Conservation (phyloP, 1,284 basidiomycete genomes). For the Moesziomyces sp. region DNA sequence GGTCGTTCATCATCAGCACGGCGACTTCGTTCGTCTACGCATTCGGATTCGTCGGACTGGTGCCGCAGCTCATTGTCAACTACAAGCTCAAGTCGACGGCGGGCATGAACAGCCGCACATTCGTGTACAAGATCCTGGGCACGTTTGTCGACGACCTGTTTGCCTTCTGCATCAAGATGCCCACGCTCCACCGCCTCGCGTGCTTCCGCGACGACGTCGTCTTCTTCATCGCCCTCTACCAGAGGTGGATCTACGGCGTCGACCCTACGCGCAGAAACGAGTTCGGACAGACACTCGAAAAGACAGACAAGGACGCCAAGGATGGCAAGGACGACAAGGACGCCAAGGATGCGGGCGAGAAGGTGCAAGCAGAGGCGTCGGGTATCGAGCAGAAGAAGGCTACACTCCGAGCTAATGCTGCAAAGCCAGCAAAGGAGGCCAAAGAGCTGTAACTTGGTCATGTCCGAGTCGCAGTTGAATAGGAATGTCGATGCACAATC, state of each 20-base stretch:
- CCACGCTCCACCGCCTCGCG: slow-evolving; percentile 86
- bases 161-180: slow-evolving; percentile 92
- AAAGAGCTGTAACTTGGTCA: too few species aligned
- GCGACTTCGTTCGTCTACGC: slow-evolving; percentile 90
- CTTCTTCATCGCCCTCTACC: slow-evolving; percentile 61
- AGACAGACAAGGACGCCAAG: slow-evolving; percentile 5
- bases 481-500: not conserved
- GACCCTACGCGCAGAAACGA: slow-evolving; percentile 94
- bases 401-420: slow-evolving; percentile 14
- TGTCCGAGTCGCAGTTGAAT: too few species aligned
- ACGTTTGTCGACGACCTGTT: slow-evolving; percentile 85
- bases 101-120: slow-evolving; percentile 95
- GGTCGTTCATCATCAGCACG: slow-evolving; percentile 86
- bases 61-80: slow-evolving; percentile 72
- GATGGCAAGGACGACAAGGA: slow-evolving; percentile 7
- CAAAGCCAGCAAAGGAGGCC: not conserved
- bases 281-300: slow-evolving; percentile 77
- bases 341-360: slow-evolving; percentile 5
- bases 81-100: slow-evolving; percentile 87
- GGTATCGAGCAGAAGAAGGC: slow-evolving; percentile 31
- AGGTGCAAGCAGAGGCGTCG: slow-evolving; percentile 6
- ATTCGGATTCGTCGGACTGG: slow-evolving; percentile 88
- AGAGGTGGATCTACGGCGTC: slow-evolving; percentile 95
- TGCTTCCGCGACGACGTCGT: slow-evolving; percentile 75
- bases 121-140: slow-evolving; percentile 91